phyloP scores from a whole-genome alignment of 768 basidiomycete species.

The Leccinum imitatum region DNA sequence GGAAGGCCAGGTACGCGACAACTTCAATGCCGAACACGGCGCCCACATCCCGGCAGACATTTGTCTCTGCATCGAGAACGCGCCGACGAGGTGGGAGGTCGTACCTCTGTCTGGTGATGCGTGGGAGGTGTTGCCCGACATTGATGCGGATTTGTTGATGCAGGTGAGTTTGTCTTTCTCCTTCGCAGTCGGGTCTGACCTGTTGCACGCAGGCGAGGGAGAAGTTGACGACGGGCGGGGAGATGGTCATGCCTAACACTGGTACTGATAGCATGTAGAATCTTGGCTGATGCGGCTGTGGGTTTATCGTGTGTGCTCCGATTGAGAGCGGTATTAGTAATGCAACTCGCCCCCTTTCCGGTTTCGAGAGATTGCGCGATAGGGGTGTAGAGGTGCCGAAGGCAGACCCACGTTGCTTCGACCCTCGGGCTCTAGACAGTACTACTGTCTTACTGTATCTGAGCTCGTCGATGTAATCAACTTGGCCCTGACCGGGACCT shows the following conservation, averaged over 20 bases:
- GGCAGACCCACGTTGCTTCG: not conserved
- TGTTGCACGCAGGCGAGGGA: constrained; percentile 30
- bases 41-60: constrained; percentile 75
- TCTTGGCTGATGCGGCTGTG: not conserved
- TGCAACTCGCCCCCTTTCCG: not conserved
- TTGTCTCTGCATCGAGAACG: constrained; percentile 72
- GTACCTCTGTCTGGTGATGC: constrained; percentile 54
- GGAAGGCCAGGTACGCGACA: constrained; percentile 60
- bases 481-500: not conserved
- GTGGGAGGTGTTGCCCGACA: constrained; percentile 59
- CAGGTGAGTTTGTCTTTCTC: constrained; percentile 42
- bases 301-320: not conserved
- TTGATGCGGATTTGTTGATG: constrained; percentile 56
- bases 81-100: constrained; percentile 73
- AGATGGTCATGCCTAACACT: constrained; percentile 14
- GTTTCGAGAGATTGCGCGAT: not conserved
- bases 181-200: not conserved
- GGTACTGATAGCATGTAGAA: constrained; percentile 29
- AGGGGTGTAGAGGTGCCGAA: not conserved
- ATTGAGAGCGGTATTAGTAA: not conserved
- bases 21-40: constrained; percentile 74
- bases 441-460: too few relatives aligned
- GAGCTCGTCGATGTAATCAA: not conserved
- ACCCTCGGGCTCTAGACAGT: not conserved
- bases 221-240: constrained; percentile 18